These are phyloP conservation scores for Geotrichum citri-aurantii DNA, from an alignment of 1,139 yeast genomes.

Conservation along the genomic window DNA sequence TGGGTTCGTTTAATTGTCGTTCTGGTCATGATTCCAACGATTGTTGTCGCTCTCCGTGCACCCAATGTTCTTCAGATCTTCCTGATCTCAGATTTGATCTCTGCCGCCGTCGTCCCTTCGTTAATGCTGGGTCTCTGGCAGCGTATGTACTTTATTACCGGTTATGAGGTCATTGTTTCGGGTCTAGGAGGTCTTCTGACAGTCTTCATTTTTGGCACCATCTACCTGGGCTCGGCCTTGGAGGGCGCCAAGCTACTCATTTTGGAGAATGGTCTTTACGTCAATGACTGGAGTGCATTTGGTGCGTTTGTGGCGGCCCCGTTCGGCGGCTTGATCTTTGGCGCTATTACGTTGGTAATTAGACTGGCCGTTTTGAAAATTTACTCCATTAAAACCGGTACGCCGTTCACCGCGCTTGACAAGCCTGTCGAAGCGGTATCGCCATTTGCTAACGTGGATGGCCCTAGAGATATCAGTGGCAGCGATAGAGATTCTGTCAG, in stretches of 20 bases:
- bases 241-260: constrained; percentile 76
- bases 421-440: constrained; percentile 34
- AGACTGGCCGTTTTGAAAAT: constrained; percentile 44
- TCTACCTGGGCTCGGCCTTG: constrained; percentile 63
- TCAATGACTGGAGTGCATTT: constrained; percentile 87
- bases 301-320: constrained; percentile 95
- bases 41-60: constrained; percentile 79
- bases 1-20: constrained; percentile 72
- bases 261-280: constrained; percentile 73
- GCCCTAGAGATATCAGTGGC: constrained; percentile 1
- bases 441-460: constrained; percentile 17
- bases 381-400: constrained; percentile 40
- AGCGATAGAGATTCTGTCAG: not conserved
- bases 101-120: constrained; percentile 83
- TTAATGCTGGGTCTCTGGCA: constrained; percentile 68
- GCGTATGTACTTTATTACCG: constrained; percentile 63
- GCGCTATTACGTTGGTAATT: constrained; percentile 46
- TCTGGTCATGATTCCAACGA: constrained; percentile 72
- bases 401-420: constrained; percentile 53
- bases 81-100: constrained; percentile 83
- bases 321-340: constrained; percentile 63
- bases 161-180: constrained; percentile 75
- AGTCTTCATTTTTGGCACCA: constrained; percentile 77
- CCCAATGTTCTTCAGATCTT: constrained; percentile 79
- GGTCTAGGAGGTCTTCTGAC: constrained; percentile 76